Conservation (phyloP, 108 stramenopile genomes). For the Fragilariopsis cylindrus region DNA sequence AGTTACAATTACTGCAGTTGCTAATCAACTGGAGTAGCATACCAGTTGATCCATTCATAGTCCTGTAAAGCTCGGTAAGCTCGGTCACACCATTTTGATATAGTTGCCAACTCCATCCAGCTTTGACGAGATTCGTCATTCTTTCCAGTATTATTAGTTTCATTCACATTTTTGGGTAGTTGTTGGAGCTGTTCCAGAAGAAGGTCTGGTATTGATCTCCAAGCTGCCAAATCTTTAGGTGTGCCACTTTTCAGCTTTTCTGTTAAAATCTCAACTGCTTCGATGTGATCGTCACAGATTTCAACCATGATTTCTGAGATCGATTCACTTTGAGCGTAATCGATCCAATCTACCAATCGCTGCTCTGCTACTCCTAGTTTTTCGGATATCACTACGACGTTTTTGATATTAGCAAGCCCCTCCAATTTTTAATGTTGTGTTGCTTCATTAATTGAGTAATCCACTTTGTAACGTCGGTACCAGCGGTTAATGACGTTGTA, state of each 20-base stretch:
- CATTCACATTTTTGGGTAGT: neutral
- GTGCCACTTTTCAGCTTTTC: constrained; percentile 58
- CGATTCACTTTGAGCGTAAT: constrained; percentile 59
- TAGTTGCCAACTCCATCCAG: constrained; percentile 21
- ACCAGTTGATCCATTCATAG: constrained; percentile 45
- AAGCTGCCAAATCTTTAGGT: constrained; percentile 72
- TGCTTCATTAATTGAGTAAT: constrained; percentile 30
- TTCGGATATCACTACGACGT: constrained; percentile 14
- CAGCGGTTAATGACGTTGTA: neutral
- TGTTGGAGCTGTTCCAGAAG: constrained; percentile 19
- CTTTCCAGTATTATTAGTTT: neutral
- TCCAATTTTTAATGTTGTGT: constrained; percentile 63
- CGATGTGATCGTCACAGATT: constrained; percentile 72
- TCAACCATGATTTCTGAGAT: constrained; percentile 85
- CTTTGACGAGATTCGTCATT: neutral
- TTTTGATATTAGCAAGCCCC: constrained; percentile 59
- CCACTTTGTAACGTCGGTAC: neutral
- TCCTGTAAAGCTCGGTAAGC: constrained; percentile 33
- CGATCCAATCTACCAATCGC: constrained; percentile 62
- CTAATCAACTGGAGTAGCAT: constrained; percentile 36
- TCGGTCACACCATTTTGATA: constrained; percentile 38
- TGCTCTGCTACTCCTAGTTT: constrained; percentile 21
- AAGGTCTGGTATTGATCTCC: constrained; percentile 45
- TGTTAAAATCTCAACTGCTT: constrained; percentile 51
- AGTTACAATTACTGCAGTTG: neutral